Evolutionary conservation across 2,329 filamentous ascomycete species (phyloP).

Genomic region (Colletotrichum agaves): DNA sequence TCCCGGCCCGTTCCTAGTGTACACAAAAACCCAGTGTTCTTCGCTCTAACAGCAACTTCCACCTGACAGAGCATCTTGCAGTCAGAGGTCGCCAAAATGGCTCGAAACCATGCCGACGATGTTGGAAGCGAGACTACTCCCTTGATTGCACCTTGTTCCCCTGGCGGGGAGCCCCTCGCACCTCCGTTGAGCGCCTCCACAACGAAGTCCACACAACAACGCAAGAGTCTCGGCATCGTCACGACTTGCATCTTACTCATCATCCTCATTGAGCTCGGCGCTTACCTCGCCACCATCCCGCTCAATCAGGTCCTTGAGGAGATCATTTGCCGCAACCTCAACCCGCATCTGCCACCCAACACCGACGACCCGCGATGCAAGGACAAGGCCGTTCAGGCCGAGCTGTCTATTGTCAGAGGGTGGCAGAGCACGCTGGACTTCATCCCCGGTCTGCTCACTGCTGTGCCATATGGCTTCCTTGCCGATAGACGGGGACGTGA

Average conservation of each 20-base stretch:
- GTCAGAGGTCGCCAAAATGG: background rate
- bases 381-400: slow-evolving; percentile 38
- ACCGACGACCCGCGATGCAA: slow-evolving; percentile 36
- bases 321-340: slow-evolving; percentile 28
- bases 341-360: background rate
- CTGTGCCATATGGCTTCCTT: slow-evolving; percentile 38
- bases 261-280: slow-evolving; percentile 39
- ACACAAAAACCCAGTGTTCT: too few relatives aligned
- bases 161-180: too few relatives aligned
- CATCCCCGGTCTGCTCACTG: slow-evolving; percentile 37
- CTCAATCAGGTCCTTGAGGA: background rate
- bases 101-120: background rate
- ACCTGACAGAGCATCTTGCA: background rate
- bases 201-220: slow-evolving; percentile 42
- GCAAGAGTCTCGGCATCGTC: slow-evolving; percentile 53
- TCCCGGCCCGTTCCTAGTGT: too few relatives aligned
- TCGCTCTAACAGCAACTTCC: too few relatives aligned
- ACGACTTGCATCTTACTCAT: slow-evolving; percentile 57
- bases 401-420: slow-evolving; percentile 38
- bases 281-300: background rate
- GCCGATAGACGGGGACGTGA: slow-evolving; percentile 39
- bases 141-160: background rate
- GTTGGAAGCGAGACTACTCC: background rate
- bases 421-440: slow-evolving; percentile 39
- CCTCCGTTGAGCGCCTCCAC: slow-evolving; percentile 34